Conservation (phyloP, 2,329 filamentous ascomycete genomes). For the Phyllachora maydis region DNA sequence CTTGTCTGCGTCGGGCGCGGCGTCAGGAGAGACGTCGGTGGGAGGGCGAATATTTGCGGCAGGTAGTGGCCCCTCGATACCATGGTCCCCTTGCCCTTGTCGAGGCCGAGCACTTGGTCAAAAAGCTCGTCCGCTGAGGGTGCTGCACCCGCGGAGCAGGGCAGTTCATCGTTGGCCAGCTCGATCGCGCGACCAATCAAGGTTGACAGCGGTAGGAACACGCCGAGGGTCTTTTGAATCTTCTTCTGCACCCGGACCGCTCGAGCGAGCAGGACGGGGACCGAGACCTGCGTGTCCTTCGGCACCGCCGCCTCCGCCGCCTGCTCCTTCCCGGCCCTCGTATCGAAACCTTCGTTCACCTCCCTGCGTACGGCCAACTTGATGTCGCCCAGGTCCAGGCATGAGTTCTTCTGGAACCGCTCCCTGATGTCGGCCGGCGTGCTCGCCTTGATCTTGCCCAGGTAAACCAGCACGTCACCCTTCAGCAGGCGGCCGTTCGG, state of each 20-base stretch:
- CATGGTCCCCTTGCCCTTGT: slow-evolving; percentile 19
- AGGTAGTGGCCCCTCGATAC: slow-evolving; percentile 42
- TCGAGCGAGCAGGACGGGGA: slow-evolving; percentile 60
- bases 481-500: slow-evolving; percentile 80
- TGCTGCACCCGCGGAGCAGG: slow-evolving; percentile 38
- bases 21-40: slow-evolving; percentile 14
- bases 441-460: slow-evolving; percentile 55
- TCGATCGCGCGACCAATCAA: slow-evolving; percentile 75
- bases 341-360: too few relatives aligned
- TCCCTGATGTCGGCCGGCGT: slow-evolving; percentile 52
- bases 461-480: slow-evolving; percentile 80
- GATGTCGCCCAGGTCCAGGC: slow-evolving; percentile 90
- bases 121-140: slow-evolving; percentile 70
- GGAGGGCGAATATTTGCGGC: slow-evolving; percentile 47
- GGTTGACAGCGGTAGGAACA: slow-evolving; percentile 64
- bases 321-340: too few relatives aligned
- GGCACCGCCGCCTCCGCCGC: slow-evolving; percentile 19
- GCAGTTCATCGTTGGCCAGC: slow-evolving; percentile 73
- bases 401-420: slow-evolving; percentile 53
- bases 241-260: slow-evolving; percentile 67
- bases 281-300: slow-evolving; percentile 35
- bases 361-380: slow-evolving; percentile 42
- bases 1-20: slow-evolving; percentile 16
- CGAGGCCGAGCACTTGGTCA: slow-evolving; percentile 63
- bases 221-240: slow-evolving; percentile 56